A percentile compares a stretch with the other conserved stretches of the same genome.
Evolutionary conservation across 2,329 filamentous ascomycete genomes (phyloP).

Genomic region (Bipolaris zeicola): DNA sequence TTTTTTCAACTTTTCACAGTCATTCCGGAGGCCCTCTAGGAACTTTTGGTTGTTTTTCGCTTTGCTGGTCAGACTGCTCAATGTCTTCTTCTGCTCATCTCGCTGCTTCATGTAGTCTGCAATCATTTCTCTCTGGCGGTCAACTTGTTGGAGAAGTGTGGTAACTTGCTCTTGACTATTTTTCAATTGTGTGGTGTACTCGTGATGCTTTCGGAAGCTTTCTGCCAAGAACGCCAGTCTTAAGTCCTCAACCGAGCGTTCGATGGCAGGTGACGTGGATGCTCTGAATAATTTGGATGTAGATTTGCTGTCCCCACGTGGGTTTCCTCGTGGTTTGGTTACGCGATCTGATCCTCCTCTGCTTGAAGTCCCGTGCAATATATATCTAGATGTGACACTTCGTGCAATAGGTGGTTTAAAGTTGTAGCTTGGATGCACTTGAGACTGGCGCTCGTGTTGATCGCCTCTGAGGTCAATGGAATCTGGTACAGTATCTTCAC

Average conservation of each 20-base stretch:
- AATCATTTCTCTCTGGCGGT: constrained; percentile 14
- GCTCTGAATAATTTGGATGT: not conserved
- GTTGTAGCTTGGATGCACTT: not conserved
- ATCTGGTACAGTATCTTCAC: not conserved
- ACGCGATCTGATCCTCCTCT: constrained; percentile 9
- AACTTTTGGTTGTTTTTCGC: constrained; percentile 32
- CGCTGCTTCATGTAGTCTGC: constrained; percentile 15
- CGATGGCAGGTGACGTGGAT: constrained; percentile 2
- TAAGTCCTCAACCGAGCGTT: constrained; percentile 14
- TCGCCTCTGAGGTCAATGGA: not conserved
- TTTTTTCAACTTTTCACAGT: constrained; percentile 33
- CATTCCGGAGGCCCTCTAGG: constrained; percentile 34
- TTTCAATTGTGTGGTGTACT: constrained; percentile 1
- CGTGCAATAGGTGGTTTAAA: not conserved
- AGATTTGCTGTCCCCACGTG: not conserved
- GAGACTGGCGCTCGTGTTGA: not conserved
- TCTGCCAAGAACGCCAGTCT: constrained; percentile 19
- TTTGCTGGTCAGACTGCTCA: constrained; percentile 19
- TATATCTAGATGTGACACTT: not conserved
- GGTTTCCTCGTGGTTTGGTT: constrained; percentile 17
- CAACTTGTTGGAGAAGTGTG: constrained; percentile 13
- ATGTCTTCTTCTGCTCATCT: not conserved
- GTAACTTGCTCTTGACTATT: constrained; percentile 14
- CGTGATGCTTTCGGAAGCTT: constrained; percentile 15
- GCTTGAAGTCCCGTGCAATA: not conserved